These are phyloP conservation scores for Begonia masoniana DNA, from an alignment of 306 rosid species.

Conservation along the genomic window DNA sequence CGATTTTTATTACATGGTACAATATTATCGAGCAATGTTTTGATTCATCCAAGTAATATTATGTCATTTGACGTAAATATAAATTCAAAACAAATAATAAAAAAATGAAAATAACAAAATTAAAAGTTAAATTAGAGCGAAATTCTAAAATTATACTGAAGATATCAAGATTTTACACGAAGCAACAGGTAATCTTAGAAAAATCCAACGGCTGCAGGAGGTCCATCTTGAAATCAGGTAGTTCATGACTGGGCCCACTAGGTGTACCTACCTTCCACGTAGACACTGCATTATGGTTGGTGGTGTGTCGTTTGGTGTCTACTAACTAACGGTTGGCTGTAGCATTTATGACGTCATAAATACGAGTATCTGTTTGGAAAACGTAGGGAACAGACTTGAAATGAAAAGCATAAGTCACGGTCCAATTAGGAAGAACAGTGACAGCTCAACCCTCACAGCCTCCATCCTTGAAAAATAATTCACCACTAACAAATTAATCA, in stretches of 20 bases:
- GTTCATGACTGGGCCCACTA: neutral
- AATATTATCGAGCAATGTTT: no score
- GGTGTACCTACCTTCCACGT: conserved; percentile 5
- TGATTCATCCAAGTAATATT: no score
- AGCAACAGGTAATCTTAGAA: no score
- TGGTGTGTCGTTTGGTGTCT: conserved; percentile 9
- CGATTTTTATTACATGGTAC: no score
- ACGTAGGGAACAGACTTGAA: neutral
- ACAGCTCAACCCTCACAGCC: conserved; percentile 11
- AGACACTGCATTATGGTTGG: conserved; percentile 1
- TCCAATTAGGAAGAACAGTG: conserved; percentile 4
- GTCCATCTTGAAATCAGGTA: neutral
- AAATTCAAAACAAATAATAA: neutral
- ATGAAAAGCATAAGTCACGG: neutral
- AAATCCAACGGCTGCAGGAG: neutral
- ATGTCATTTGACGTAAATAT: no score
- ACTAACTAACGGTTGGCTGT: conserved; percentile 3
- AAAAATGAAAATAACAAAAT: no score
- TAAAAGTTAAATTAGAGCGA: no score
- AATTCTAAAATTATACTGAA: no score
- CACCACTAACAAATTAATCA: neutral
- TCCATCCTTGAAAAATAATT: conserved; percentile 4
- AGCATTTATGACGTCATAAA: neutral
- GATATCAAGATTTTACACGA: no score
- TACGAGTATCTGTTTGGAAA: neutral